Base-by-base conservation (phyloP, 768 basidiomycete genomes). In the Auricularia sp. region DNA sequence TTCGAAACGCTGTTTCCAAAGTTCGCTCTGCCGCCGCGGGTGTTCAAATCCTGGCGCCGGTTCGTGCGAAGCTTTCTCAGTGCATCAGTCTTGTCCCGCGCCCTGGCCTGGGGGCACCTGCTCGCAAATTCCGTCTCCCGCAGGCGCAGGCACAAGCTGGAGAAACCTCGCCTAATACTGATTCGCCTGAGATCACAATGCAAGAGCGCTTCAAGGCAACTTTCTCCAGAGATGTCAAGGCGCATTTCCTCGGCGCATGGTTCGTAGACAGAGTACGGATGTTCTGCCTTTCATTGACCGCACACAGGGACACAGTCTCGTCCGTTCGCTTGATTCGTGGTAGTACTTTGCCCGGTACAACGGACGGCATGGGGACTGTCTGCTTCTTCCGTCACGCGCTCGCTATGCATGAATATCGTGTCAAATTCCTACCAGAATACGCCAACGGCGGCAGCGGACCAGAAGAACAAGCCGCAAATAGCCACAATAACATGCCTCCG, bases 181-280 rank as follows among this genome's bases (percentile, higher is more conserved):
- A 24, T 24, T 24, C 24, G 24, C 24, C 24, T 24, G 24, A 24
- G 13, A 39, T 39, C 24, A 11, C 16, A 16, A 51, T 51, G 47
- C 14, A 51, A 16, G 61, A 64, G 44, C 65, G 65, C 13, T 80
- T 80, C 68, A 77, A 73, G 47, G 65, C 67, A 33, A 74, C 78
- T 2, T 79, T 79, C 61, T 78, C 77, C 44, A 67, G 71, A 62
- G 64, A 74, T 13, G 75, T 79, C 44, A 71, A 69, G 29, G 74
- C 80, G 2, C 78, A 82, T 68, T 82, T 82, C 61, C 70, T 81
- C 5, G 80, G 80, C 3, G 77, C 73, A 24, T 81, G 80, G 81
- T 80, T 56, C 44, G 73, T 62, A 16, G 5, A 51, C 5, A 13
- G 4, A 11, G 11, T 51, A 51, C 5, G 47, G 11, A 21, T 5